Conservation (phyloP, 306 rosid species). For the Fragaria iinumae region DNA sequence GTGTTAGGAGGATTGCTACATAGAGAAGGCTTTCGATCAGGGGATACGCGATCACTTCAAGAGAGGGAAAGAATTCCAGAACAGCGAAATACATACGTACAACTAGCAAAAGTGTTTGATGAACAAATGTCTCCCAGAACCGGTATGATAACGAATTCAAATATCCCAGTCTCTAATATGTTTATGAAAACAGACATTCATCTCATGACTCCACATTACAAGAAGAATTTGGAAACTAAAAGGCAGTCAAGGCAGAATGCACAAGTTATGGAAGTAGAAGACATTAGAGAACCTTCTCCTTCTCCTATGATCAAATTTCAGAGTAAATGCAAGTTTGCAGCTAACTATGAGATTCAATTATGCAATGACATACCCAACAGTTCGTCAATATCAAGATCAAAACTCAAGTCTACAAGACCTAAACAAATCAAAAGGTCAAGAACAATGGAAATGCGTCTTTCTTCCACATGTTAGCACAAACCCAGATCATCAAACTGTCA, state of each 20-base stretch:
- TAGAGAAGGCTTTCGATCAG: background rate
- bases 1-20: background rate
- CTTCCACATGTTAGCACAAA: background rate
- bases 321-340: background rate
- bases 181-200: background rate
- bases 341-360: background rate
- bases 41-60: background rate
- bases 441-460: background rate
- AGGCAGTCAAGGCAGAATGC: background rate
- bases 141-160: background rate
- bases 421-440: background rate
- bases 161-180: background rate
- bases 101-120: background rate
- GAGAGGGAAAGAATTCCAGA: background rate
- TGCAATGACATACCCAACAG: background rate
- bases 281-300: background rate
- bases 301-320: background rate
- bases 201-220: background rate
- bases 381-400: background rate
- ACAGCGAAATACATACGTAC: background rate
- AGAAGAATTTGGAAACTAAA: background rate
- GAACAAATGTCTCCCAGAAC: background rate
- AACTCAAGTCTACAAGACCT: background rate
- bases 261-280: background rate
- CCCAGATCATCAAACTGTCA: background rate